These are phyloP conservation scores for Boletus subparvulus DNA, from an alignment of 768 basidiomycete species.

Conservation along the genomic window DNA sequence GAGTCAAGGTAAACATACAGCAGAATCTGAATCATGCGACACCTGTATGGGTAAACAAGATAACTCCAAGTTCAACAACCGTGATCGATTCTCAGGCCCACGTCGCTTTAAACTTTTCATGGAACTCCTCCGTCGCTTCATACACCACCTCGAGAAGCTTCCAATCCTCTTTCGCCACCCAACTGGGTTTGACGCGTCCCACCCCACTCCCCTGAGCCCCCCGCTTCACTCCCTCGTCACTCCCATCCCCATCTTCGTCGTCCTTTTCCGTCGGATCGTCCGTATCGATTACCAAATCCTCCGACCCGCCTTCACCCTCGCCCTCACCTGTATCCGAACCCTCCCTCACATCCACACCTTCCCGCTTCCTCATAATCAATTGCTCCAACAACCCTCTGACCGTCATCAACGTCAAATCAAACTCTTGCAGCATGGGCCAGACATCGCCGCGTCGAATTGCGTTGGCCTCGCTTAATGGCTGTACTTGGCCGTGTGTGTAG, in stretches of 20 bases:
- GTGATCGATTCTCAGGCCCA: conserved; percentile 45
- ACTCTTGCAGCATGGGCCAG: conserved; percentile 66
- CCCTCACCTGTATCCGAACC: conserved; percentile 15
- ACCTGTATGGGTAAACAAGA: not conserved
- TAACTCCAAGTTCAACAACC: not conserved
- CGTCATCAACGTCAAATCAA: conserved; percentile 48
- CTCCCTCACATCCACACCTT: conserved; percentile 8
- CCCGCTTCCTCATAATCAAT: conserved; percentile 35
- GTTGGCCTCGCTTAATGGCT: conserved; percentile 50
- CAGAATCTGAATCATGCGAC: not conserved
- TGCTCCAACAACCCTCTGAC: conserved; percentile 52
- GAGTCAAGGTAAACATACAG: not conserved
- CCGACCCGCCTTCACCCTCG: conserved; percentile 7
- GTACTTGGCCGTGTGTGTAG: conserved; percentile 60
- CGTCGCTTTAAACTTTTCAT: conserved; percentile 59
- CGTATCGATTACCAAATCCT: conserved; percentile 26
- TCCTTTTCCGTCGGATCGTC: conserved; percentile 31
- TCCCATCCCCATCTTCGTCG: conserved; percentile 16
- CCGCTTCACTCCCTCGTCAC: conserved; percentile 20
- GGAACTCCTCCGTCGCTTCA: conserved; percentile 47
- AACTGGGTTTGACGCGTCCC: conserved; percentile 31
- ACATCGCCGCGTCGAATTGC: conserved; percentile 60
- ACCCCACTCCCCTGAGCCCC: not conserved
- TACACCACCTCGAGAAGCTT: conserved; percentile 51
- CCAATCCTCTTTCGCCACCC: conserved; percentile 51